Percentiles rank a stretch among this genome's conserved stretches.
Evolutionary conservation across 2,329 filamentous ascomycete genomes (phyloP).

Genomic region (Fusarium napiforme): DNA sequence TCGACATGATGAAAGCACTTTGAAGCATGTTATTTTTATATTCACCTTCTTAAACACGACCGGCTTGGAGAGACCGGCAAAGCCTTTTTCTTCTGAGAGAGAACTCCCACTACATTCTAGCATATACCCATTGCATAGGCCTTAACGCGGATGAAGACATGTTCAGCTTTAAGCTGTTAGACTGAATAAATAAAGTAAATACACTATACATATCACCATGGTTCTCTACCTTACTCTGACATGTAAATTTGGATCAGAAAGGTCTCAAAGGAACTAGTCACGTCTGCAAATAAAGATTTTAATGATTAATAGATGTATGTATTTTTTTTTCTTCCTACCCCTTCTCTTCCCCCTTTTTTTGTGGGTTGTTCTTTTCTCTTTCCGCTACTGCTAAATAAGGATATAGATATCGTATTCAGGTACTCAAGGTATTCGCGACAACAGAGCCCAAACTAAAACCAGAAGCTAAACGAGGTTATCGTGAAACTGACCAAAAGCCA

Average conservation of each 20-base stretch:
- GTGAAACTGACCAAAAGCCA: constrained; percentile 2
- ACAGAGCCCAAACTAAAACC: background rate
- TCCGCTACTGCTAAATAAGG: background rate
- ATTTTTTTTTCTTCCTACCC: background rate
- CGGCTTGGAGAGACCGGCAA: constrained; percentile 23
- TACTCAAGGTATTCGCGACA: background rate
- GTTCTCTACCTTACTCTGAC: background rate
- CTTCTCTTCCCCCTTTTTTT: background rate
- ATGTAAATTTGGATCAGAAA: background rate
- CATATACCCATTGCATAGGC: constrained; percentile 52
- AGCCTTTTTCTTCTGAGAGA: constrained; percentile 21
- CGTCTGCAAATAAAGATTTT: background rate
- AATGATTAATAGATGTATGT: background rate
- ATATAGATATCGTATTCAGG: background rate
- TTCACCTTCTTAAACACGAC: constrained; percentile 20
- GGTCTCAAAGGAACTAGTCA: background rate
- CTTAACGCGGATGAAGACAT: constrained; percentile 45
- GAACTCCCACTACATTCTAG: constrained; percentile 46
- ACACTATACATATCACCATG: background rate
- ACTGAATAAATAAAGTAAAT: constrained; percentile 34
- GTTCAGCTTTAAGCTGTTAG: constrained; percentile 35
- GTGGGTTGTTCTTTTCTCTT: background rate
- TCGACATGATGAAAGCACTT: constrained; percentile 21
- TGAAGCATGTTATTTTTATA: constrained; percentile 22
- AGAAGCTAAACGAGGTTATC: background rate